phyloP scores from a whole-genome alignment of 768 basidiomycete species.

The Rubroboletus satanas region DNA sequence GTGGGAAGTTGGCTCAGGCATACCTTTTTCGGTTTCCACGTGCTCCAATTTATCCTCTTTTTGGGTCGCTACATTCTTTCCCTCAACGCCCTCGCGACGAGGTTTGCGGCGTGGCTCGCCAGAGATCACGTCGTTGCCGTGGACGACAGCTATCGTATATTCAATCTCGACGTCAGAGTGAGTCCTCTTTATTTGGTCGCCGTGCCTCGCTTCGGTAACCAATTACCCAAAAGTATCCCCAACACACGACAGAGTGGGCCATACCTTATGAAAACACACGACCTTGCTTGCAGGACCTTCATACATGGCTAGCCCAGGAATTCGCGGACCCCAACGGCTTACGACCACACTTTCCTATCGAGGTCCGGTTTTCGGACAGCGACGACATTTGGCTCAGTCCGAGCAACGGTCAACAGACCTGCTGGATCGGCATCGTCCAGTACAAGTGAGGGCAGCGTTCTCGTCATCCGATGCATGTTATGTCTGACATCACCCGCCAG shows the following conservation, averaged over 20 bases:
- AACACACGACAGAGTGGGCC: slow-evolving; percentile 95
- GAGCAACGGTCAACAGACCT: slow-evolving; percentile 69
- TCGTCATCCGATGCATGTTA: not conserved
- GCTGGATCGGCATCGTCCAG: slow-evolving; percentile 97
- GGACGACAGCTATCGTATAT: slow-evolving; percentile 78
- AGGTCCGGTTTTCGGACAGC: slow-evolving; percentile 80
- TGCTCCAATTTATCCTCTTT: slow-evolving; percentile 82
- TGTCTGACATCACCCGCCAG: slow-evolving; percentile 36
- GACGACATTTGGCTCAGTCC: slow-evolving; percentile 97
- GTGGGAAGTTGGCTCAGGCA: slow-evolving; percentile 66
- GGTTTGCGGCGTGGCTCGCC: slow-evolving; percentile 66
- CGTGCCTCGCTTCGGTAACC: not conserved
- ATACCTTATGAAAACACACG: slow-evolving; percentile 68
- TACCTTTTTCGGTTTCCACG: slow-evolving; percentile 70
- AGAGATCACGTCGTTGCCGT: slow-evolving; percentile 53
- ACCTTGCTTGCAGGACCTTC: slow-evolving; percentile 67
- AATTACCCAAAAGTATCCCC: slow-evolving; percentile 52
- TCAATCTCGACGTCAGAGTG: slow-evolving; percentile 92
- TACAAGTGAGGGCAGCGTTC: slow-evolving; percentile 66
- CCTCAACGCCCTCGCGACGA: slow-evolving; percentile 61
- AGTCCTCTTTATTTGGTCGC: slow-evolving; percentile 30
- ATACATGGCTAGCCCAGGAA: slow-evolving; percentile 68
- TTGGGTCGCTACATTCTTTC: slow-evolving; percentile 59
- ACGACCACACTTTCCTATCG: slow-evolving; percentile 88
- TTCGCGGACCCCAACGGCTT: slow-evolving; percentile 65